phyloP scores from a whole-genome alignment of 202 grass and related monocot genomes.

The Alloteropsis angusta region DNA sequence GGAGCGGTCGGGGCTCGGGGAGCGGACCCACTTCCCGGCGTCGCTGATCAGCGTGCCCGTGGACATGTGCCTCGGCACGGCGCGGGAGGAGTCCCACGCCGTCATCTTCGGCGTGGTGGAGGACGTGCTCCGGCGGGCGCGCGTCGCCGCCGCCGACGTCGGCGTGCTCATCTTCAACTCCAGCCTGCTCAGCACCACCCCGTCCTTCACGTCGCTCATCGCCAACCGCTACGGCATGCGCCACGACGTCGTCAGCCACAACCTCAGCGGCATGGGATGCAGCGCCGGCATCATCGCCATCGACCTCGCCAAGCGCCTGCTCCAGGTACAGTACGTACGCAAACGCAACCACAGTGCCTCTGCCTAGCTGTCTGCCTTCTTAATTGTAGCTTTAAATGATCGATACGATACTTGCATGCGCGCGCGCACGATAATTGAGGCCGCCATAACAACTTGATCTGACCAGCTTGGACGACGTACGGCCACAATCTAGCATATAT shows the following conservation, averaged over 20 bases:
- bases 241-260: conserved; percentile 46
- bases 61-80: conserved; percentile 45
- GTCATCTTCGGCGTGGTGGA: conserved; percentile 66
- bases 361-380: background rate
- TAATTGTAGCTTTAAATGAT: background rate
- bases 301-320: conserved; percentile 68
- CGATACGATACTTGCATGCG: background rate
- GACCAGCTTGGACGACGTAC: background rate
- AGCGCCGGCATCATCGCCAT: conserved; percentile 73
- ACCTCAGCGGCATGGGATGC: conserved; percentile 75
- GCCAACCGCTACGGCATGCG: conserved; percentile 48
- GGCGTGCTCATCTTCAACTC: conserved; percentile 74
- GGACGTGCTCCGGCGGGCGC: conserved; percentile 37
- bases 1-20: conserved; percentile 71
- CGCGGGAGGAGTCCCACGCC: conserved; percentile 61
- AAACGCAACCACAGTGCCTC: too few species aligned
- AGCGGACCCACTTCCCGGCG: conserved; percentile 63
- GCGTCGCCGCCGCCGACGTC: conserved; percentile 26
- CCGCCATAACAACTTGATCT: background rate
- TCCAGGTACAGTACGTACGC: too few species aligned
- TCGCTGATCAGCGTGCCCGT: conserved; percentile 50
- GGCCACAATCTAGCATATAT: background rate
- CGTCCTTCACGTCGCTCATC: conserved; percentile 65
- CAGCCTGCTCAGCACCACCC: conserved; percentile 69
- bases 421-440: background rate